Evolutionary conservation across 306 rosid genomes (phyloP), one percentile per base, ranked within the genome.

Genomic region (Dryas drummondii): DNA sequence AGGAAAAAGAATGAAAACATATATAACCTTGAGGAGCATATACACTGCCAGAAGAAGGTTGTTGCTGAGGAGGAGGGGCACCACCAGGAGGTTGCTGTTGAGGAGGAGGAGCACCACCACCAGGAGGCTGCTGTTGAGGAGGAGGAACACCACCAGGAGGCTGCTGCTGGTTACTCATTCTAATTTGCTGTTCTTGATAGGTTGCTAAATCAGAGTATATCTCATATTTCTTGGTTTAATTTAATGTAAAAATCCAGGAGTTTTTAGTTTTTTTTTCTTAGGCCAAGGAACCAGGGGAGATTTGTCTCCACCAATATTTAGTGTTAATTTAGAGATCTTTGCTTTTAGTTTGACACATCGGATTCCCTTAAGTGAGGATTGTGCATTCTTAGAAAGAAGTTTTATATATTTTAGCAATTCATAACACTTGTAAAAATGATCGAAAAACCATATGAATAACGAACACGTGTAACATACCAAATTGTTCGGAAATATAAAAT

Each of bases 141-240:
- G 73, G 90, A 55, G 96, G 93, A 58, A 83, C 94, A 3, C 91
- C 93, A 13, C 87, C 91, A 3, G 92, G 96, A 5, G 93, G 97
- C 53, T 82, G 96, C 3, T 90, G 91, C 77, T 92, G 96, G 16
- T 73, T 83, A 51, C 89, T 87, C 98, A 93, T 93, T 55, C 56
- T 82, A 7, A 15, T 41, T 70, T 52, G 62, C 13, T 9, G 49
- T 50, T 53, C 62, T 52, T 8, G 8, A 68, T 15, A 4, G 5
- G 26, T 48, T 67, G 13, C 17, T 48, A 32, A 27, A 27, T 5
- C 22, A 15, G 8, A 26, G 14, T 13, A 7, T 15, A 6, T 68
- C 3, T 49, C 1, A 10, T 46, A n/a, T 10, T 8, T 42, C 7
- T 57, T 46, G 13, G 32, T 68, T 13, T 27, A 32, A 5, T 42